Percentiles rank a stretch among this genome's conserved stretches.
These are phyloP conservation scores for Boletus chippewaensis DNA, from an alignment of 1,284 basidiomycete genomes.

Conservation along the genomic window DNA sequence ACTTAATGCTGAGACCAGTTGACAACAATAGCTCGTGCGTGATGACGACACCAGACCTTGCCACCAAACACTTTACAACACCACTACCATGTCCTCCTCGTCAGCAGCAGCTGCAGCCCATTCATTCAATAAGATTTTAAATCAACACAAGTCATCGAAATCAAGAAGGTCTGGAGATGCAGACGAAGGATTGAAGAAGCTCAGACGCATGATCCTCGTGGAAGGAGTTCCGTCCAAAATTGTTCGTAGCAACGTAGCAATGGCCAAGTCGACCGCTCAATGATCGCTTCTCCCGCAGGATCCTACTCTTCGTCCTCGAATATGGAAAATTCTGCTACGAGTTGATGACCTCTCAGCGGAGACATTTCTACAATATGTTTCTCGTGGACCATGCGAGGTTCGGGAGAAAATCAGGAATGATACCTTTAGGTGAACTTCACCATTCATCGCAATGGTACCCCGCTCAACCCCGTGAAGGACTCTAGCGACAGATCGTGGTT, in stretches of 20 bases:
- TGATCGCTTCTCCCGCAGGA: conserved; percentile 43
- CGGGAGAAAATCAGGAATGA: conserved; percentile 85
- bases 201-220: conserved; percentile 78
- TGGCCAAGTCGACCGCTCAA: neutral
- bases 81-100: conserved; percentile 25
- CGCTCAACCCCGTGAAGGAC: conserved; percentile 52
- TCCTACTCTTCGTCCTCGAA: conserved; percentile 64
- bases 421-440: conserved; percentile 60
- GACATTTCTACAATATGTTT: conserved; percentile 76
- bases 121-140: conserved; percentile 72
- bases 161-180: conserved; percentile 60
- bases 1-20: neutral
- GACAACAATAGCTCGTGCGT: conserved; percentile 3
- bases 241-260: conserved; percentile 34
- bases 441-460: neutral
- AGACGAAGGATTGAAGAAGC: conserved; percentile 74
- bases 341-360: conserved; percentile 73
- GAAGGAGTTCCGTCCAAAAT: conserved; percentile 76
- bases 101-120: conserved; percentile 46
- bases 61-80: conserved; percentile 8
- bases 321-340: conserved; percentile 89
- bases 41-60: neutral
- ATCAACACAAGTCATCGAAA: conserved; percentile 60
- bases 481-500: conserved; percentile 88
- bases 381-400: conserved; percentile 79